Evolutionary conservation across 257 asterid genomes (phyloP), one percentile per base, ranked within the genome.

Genomic region (Solanum megistacrolobum): DNA sequence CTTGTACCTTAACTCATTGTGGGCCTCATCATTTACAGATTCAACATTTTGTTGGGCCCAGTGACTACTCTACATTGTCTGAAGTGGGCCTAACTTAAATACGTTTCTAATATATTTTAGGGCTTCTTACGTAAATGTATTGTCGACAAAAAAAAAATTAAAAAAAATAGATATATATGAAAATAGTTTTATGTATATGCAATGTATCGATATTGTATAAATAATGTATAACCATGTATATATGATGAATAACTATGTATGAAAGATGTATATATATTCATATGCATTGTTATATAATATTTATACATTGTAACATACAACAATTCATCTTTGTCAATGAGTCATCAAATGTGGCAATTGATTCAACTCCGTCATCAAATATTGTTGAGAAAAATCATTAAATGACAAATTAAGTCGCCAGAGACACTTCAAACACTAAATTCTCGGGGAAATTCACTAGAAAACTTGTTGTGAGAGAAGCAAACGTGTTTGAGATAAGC

Each of bases 391-490:
- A 69, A 91, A 86, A 5, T 84, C 43, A 38, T 91, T 91, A 68
- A 83, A 86, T 21, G 92, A 91, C 21, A 89, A 52, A 84, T 91
- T 84, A 18, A 89, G 91, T 20, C 86, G 88, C 3, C 72, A 48
- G 32, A 91, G 91, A 23, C 85, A 32, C 3, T 20, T 84, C 9
- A 91, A 73, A 29, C 35, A 5, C 38, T 91, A 41, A 8, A 91
- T 66, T 48, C 81, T 88, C 2, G 79, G 9, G 88, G 91, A 75
- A 91, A 91, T 8, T 52, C 58, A 20, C 89, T 90, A 0, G 91
- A 86, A 88, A 91, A 89, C 18, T 72, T 89, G 87, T 91, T 91
- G 36, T 89, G 90, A 7, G 92, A 88, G 83, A 91, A 83, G 60
- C 23, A 83, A 6, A 91, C 69, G 20, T 91, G 92, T 46, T 86